Conservation (phyloP, 1,284 basidiomycete genomes). For the Polyporus tsugae region DNA sequence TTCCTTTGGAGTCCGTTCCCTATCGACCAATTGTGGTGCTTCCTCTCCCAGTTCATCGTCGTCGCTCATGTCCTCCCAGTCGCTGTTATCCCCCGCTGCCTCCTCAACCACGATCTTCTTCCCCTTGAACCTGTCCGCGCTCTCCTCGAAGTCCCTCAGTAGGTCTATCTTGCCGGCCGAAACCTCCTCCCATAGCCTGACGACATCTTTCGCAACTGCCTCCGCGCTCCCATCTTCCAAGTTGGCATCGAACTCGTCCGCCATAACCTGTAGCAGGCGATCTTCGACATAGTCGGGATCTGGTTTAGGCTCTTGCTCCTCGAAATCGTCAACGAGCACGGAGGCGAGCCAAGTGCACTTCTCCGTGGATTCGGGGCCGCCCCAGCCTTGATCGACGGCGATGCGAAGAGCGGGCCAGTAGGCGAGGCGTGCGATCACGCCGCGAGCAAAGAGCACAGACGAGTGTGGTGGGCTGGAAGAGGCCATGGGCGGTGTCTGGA, state of each 20-base stretch:
- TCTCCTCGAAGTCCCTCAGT: constrained; percentile 63
- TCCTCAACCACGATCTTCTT: constrained; percentile 63
- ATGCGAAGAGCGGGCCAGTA: constrained; percentile 87
- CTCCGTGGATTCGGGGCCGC: constrained; percentile 72
- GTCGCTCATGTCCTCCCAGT: constrained; percentile 51
- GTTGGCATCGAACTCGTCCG: constrained; percentile 84
- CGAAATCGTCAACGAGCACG: constrained; percentile 86
- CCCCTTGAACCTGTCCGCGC: constrained; percentile 68
- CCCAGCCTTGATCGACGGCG: constrained; percentile 86
- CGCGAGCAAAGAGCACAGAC: constrained; percentile 84
- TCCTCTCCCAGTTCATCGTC: constrained; percentile 61
- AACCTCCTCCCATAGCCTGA: constrained; percentile 70
- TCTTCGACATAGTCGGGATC: constrained; percentile 83
- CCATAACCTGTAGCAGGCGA: constrained; percentile 80
- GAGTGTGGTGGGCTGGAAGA: constrained; percentile 45
- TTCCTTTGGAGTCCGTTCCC: constrained; percentile 45
- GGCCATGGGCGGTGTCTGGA: constrained; percentile 15
- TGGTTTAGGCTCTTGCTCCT: constrained; percentile 61
- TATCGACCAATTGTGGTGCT: constrained; percentile 61
- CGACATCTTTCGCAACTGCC: constrained; percentile 73
- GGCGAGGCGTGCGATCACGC: constrained; percentile 79
- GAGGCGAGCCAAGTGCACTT: constrained; percentile 87
- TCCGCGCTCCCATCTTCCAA: constrained; percentile 86
- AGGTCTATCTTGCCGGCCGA: constrained; percentile 51
- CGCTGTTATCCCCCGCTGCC: constrained; percentile 48